Evolutionary conservation across 495 filamentous ascomycete genomes (phyloP).

Genomic region (Daldinia bambusicola): DNA sequence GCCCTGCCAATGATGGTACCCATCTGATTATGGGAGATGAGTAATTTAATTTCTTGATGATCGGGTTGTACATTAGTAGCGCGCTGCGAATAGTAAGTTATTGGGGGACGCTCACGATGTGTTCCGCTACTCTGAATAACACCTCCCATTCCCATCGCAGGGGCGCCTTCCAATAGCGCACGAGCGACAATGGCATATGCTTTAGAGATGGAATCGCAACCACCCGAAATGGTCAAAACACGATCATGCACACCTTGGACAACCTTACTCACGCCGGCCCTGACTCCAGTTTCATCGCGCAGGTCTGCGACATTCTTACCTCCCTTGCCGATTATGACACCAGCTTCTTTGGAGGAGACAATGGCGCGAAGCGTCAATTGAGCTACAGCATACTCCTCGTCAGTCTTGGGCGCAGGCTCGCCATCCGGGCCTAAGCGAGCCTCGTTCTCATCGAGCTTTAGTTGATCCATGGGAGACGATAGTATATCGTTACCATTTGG

Average conservation of each 20-base stretch:
- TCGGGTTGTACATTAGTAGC: slow-evolving; percentile 33
- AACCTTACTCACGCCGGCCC: slow-evolving; percentile 98
- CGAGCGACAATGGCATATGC: slow-evolving; percentile 95
- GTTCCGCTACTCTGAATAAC: slow-evolving; percentile 85
- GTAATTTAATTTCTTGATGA: slow-evolving; percentile 83
- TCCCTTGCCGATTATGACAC: slow-evolving; percentile 97
- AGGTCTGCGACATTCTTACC: slow-evolving; percentile 98
- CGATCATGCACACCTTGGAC: slow-evolving; percentile 97
- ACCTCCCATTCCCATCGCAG: slow-evolving; percentile 93
- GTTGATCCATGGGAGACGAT: slow-evolving; percentile 51
- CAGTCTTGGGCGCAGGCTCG: slow-evolving; percentile 80
- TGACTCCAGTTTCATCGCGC: slow-evolving; percentile 95
- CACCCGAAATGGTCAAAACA: slow-evolving; percentile 92
- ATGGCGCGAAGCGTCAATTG: slow-evolving; percentile 95
- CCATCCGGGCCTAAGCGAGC: slow-evolving; percentile 71
- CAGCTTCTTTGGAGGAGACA: slow-evolving; percentile 97
- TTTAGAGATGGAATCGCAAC: slow-evolving; percentile 83
- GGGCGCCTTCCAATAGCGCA: slow-evolving; percentile 89
- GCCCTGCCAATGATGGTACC: slow-evolving; percentile 97
- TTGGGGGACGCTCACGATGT: slow-evolving; percentile 77
- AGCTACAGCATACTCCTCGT: slow-evolving; percentile 93
- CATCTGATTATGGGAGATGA: slow-evolving; percentile 99
- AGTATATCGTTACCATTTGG: slow-evolving; percentile 59
- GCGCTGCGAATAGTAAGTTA: slow-evolving; percentile 3
- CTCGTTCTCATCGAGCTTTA: slow-evolving; percentile 63